phyloP scores from a whole-genome alignment of 352 stramenopile genomes.

The Albugo candida region DNA sequence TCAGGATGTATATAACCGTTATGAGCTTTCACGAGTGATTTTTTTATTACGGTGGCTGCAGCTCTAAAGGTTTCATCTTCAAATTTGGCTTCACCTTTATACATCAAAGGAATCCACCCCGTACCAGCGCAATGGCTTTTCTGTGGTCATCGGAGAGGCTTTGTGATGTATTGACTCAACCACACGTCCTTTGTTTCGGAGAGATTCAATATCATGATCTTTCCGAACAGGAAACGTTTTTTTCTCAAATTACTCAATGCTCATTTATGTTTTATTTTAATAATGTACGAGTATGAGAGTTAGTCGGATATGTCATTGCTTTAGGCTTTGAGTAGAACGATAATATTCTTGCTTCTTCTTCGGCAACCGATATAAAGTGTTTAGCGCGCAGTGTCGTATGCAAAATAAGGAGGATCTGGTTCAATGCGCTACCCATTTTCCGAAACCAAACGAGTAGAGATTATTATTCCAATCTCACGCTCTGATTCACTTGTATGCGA shows the following conservation, averaged over 20 bases:
- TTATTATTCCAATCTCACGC: slow-evolving; percentile 35
- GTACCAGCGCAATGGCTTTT: too few relatives aligned
- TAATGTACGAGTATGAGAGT: slow-evolving; percentile 13
- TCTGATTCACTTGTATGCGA: slow-evolving; percentile 30
- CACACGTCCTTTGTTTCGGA: slow-evolving; percentile 28
- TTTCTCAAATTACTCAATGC: slow-evolving; percentile 19
- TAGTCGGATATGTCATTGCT: not conserved
- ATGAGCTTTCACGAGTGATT: too few relatives aligned
- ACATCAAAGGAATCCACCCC: too few relatives aligned
- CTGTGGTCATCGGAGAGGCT: too few relatives aligned
- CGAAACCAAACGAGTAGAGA: slow-evolving; percentile 25
- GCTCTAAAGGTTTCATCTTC: too few relatives aligned
- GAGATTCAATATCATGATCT: slow-evolving; percentile 9
- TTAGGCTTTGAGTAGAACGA: slow-evolving; percentile 20
- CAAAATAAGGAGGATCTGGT: slow-evolving; percentile 32
- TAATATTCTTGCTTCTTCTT: slow-evolving; percentile 12
- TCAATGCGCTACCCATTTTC: slow-evolving; percentile 25
- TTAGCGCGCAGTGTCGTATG: slow-evolving; percentile 35
- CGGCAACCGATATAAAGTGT: slow-evolving; percentile 32
- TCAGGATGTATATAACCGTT: too few relatives aligned
- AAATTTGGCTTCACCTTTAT: too few relatives aligned
- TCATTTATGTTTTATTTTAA: slow-evolving; percentile 27
- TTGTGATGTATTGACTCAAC: slow-evolving; percentile 4
- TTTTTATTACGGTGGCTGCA: too few relatives aligned
- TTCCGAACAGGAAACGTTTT: not conserved